Conservation (phyloP, 139 green algal genomes). For the Chlamydomonas sp. region DNA sequence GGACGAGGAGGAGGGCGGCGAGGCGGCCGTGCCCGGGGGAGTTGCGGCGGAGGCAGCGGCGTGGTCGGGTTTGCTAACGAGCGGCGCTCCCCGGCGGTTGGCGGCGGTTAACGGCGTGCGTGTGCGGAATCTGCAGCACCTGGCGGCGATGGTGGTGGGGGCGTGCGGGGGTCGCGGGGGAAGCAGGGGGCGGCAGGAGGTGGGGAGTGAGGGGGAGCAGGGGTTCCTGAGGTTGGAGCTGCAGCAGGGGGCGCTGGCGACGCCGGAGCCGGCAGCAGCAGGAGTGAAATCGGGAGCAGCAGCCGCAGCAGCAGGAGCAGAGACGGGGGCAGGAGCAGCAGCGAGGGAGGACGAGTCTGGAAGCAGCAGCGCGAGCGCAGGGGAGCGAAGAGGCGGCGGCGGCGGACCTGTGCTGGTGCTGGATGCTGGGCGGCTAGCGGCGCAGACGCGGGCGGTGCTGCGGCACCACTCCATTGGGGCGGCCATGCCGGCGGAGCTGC, state of each 20-base stretch:
- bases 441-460: constrained; percentile 31
- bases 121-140: not conserved
- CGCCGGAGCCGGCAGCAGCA: not conserved
- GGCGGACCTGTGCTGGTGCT: not conserved
- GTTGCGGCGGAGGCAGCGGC: constrained; percentile 4
- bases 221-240: not conserved
- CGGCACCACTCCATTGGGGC: constrained; percentile 11
- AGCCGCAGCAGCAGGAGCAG: no score
- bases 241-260: not conserved
- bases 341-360: no score
- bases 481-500: constrained; percentile 25
- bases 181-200: not conserved
- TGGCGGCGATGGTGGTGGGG: constrained; percentile 11
- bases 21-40: not conserved
- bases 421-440: not conserved
- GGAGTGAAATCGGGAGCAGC: not conserved
- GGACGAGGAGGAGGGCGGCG: not conserved
- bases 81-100: not conserved
- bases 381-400: no score
- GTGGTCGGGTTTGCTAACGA: constrained; percentile 4
- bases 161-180: not conserved
- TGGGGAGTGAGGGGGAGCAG: not conserved
- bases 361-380: no score
- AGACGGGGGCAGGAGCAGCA: not conserved
- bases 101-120: constrained; percentile 1